Evolutionary conservation across 1,284 basidiomycete species (phyloP), one percentile per base, ranked within the genome.

Genomic region (Grifola frondosa): DNA sequence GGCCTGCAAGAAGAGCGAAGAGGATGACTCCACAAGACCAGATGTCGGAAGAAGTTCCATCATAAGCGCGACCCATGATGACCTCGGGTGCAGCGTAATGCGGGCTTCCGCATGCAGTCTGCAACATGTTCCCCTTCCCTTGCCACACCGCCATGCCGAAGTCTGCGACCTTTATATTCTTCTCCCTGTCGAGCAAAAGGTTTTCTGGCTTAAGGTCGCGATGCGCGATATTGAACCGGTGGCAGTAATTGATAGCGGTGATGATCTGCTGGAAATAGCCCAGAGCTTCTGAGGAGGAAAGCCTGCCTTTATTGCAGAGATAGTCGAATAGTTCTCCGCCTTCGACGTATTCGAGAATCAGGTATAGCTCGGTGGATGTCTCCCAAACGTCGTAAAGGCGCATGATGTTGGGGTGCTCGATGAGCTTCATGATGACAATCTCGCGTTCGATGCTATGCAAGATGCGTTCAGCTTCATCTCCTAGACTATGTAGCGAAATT

Each of bases 141-240:
- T 91, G 88, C 83, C 92, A 94, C n/a, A 89, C 88, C 2, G 97
- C 97, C 91, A 99, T 96, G 15, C 97, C 96, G 67, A 99, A 99
- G 70, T 99, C 97, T 3, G 94, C 95, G 22, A 99, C 87, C 68
- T 98, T 99, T 78, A 97, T 86, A 61, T 94, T 96, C 59, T 80
- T 80, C 56, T 89, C 70, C 38, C 78, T 73, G 68, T 96, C 92
- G 41, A 97, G 80, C 36, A 97, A 75, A 34, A 97, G 72, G 63
- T 99, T 99, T 66, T 99, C 97, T 1, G 94, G 95, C 60, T 99
- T 99, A 48, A 99, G 75, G 67, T 99, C 97, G 30, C 97, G 88
- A 63, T 99, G 97, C 44, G 91, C 94, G 61, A 99, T 94, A 64
- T 96, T 96, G 75, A 97, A 95, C 17, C 84, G 81, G 66, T 99